A percentile compares a stretch with the other conserved stretches of the same genome.
These are phyloP conservation scores for Rhynchosporium graminicola DNA, from an alignment of 2,329 filamentous ascomycete genomes.

Conservation along the genomic window DNA sequence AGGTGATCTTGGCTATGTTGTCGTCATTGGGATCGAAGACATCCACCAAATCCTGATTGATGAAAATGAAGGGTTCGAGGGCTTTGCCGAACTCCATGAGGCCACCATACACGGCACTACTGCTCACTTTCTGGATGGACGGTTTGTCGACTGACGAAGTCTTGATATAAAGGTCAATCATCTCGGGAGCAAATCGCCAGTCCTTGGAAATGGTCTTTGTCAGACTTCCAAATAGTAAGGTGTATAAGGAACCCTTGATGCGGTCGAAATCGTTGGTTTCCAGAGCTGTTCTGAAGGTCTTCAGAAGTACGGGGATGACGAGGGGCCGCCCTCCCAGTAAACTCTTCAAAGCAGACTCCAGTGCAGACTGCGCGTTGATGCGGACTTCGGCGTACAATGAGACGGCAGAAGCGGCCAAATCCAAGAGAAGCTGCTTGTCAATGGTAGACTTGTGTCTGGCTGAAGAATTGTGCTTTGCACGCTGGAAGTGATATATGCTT, in stretches of 20 bases:
- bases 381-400: conserved; percentile 94
- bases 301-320: conserved; percentile 84
- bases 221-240: conserved; percentile 83
- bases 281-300: conserved; percentile 76
- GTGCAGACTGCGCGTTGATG: conserved; percentile 86
- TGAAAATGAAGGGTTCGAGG: conserved; percentile 80
- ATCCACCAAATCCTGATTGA: conserved; percentile 70
- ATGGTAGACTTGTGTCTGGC: conserved; percentile 87
- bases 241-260: conserved; percentile 94
- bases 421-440: conserved; percentile 80
- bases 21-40: conserved; percentile 70
- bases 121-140: conserved; percentile 87
- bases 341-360: conserved; percentile 90
- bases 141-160: conserved; percentile 89
- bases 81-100: conserved; percentile 90
- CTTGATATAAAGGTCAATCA: conserved; percentile 87
- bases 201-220: conserved; percentile 85
- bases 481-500: conserved; percentile 90
- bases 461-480: conserved; percentile 90
- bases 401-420: conserved; percentile 85
- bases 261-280: conserved; percentile 80
- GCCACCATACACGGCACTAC: conserved; percentile 73
- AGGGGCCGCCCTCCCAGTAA: conserved; percentile 85
- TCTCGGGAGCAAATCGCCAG: conserved; percentile 91
- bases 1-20: conserved; percentile 56